These are phyloP conservation scores for Leccinum huronense DNA, from an alignment of 1,284 basidiomycete species.

Conservation along the genomic window DNA sequence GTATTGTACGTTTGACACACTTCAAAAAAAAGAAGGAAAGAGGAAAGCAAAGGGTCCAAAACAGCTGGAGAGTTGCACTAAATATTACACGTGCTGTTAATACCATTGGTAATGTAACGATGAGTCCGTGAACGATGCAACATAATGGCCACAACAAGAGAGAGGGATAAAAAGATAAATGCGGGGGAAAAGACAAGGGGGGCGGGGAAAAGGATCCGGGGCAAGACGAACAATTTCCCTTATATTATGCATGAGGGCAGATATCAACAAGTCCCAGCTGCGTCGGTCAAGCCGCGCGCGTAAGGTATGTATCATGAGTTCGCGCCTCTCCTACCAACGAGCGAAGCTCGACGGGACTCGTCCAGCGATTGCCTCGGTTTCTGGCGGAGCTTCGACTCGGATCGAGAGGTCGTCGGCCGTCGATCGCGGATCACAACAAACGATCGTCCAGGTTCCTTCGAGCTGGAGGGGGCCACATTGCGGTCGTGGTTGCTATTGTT, in stretches of 20 bases:
- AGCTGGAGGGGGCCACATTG: conserved; percentile 27
- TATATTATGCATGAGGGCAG: conserved; percentile 19
- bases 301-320: conserved; percentile 20
- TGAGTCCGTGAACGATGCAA: conserved; percentile 24
- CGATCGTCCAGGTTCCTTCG: conserved; percentile 43
- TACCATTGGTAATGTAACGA: conserved; percentile 27
- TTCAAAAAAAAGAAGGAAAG: conserved; percentile 8
- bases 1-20: conserved; percentile 22
- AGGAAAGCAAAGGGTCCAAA: conserved; percentile 16
- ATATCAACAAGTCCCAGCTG: conserved; percentile 15
- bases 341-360: conserved; percentile 33
- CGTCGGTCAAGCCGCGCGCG: background rate
- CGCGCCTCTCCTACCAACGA: conserved; percentile 35
- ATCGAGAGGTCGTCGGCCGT: conserved; percentile 40
- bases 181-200: background rate
- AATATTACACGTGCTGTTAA: conserved; percentile 33
- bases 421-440: conserved; percentile 69
- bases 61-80: conserved; percentile 27
- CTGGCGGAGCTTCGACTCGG: conserved; percentile 18
- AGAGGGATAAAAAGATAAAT: background rate
- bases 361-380: conserved; percentile 34
- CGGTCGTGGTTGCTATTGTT: conserved; percentile 16
- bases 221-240: conserved; percentile 5
- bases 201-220: background rate
- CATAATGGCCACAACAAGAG: conserved; percentile 19